Evolutionary conservation across 495 filamentous ascomycete genomes (phyloP).

Genomic region (Tetracladium marchalianum): DNA sequence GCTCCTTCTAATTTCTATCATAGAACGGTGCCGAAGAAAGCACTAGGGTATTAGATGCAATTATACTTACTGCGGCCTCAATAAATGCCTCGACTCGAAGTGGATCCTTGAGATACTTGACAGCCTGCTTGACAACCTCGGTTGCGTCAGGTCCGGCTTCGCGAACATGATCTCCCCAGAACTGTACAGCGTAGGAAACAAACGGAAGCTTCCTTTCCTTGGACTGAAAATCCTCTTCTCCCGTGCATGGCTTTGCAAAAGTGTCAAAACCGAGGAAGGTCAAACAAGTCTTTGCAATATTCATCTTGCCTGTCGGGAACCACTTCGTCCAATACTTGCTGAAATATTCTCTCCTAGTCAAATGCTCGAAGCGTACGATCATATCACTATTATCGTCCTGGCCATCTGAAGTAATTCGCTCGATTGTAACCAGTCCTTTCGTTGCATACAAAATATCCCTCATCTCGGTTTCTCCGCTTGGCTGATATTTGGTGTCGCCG

Average conservation of each 20-base stretch:
- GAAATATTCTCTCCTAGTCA: conserved; percentile 20
- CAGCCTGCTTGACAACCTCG: background rate
- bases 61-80: conserved; percentile 10
- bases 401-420: background rate
- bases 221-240: conserved; percentile 8
- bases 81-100: conserved; percentile 13
- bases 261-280: conserved; percentile 15
- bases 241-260: conserved; percentile 14
- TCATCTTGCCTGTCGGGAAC: conserved; percentile 10
- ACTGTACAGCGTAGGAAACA: conserved; percentile 18
- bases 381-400: background rate
- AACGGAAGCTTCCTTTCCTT: conserved; percentile 14
- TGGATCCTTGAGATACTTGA: conserved; percentile 13
- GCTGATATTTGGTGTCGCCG: conserved; percentile 6
- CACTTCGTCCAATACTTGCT: conserved; percentile 8
- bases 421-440: conserved; percentile 18
- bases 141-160: conserved; percentile 5
- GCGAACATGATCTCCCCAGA: conserved; percentile 22
- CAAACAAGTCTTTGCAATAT: conserved; percentile 13
- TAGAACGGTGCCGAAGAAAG: no score
- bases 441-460: conserved; percentile 15
- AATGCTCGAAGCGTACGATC: conserved; percentile 16
- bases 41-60: no score
- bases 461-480: conserved; percentile 4
- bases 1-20: no score